A percentile compares a stretch with the other conserved stretches of the same genome.
Conservation (phyloP, 768 basidiomycete genomes). For the Melanogaster broomeanus region DNA sequence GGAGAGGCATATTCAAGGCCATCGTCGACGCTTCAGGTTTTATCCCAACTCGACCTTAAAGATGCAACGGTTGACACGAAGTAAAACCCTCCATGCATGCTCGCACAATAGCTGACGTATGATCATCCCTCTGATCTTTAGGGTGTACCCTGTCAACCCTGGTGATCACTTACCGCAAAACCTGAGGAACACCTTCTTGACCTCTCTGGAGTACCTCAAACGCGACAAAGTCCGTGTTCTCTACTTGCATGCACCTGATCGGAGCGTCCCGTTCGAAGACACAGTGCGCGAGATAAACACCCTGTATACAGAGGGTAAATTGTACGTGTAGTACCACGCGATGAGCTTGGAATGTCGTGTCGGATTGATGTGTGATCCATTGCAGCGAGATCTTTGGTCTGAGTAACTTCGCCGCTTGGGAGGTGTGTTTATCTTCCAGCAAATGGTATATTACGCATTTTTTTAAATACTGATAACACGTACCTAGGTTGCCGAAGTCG, state of each 20-base stretch:
- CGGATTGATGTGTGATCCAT: neutral
- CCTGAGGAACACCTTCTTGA: conserved; percentile 46
- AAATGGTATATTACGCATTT: too few relatives aligned
- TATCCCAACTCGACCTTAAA: conserved; percentile 43
- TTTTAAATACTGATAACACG: neutral
- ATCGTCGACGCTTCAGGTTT: conserved; percentile 28
- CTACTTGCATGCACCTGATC: conserved; percentile 65
- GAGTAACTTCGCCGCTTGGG: conserved; percentile 61
- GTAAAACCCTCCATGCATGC: conserved; percentile 23
- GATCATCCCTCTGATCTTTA: conserved; percentile 17
- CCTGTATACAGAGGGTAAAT: conserved; percentile 57
- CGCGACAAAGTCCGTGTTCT: conserved; percentile 49
- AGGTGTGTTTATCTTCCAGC: conserved; percentile 35
- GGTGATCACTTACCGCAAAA: conserved; percentile 44
- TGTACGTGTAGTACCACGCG: conserved; percentile 40
- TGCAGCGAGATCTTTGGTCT: conserved; percentile 59
- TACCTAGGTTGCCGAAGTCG: conserved; percentile 54
- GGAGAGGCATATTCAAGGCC: neutral
- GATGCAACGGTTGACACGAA: conserved; percentile 50
- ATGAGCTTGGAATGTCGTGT: neutral
- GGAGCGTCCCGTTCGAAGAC: conserved; percentile 55
- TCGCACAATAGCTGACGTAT: neutral
- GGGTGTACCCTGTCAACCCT: conserved; percentile 40
- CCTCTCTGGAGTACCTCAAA: conserved; percentile 47
- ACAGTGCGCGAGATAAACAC: conserved; percentile 56